Conservation (phyloP, 2,329 filamentous ascomycete species). For the Albifimbria verrucaria region DNA sequence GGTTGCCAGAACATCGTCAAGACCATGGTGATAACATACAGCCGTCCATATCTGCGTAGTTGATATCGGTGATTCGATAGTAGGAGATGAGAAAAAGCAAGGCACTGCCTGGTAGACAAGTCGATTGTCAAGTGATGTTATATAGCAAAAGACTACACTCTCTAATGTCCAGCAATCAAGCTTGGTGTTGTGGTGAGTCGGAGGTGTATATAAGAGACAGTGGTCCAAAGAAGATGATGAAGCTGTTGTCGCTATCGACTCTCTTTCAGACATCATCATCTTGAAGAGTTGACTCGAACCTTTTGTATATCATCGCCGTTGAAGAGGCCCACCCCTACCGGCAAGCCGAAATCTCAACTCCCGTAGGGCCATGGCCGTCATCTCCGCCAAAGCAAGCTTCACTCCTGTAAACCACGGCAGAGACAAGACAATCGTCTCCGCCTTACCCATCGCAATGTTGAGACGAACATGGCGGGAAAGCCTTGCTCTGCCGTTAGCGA, state of each 20-base stretch:
- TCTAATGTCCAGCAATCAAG: not conserved
- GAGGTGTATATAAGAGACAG: no score
- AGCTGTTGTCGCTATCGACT: not conserved
- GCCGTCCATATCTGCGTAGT: constrained; percentile 18
- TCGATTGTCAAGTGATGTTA: no score
- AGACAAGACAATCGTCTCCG: no score
- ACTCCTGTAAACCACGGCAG: no score
- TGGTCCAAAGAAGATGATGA: not conserved
- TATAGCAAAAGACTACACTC: no score
- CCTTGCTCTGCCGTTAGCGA: not conserved
- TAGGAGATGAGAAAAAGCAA: no score
- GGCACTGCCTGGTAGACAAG: no score
- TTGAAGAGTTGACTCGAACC: constrained; percentile 1
- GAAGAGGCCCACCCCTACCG: not conserved
- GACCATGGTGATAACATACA: constrained; percentile 18
- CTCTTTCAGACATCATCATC: constrained; percentile 3
- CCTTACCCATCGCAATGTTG: not conserved
- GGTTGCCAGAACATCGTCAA: constrained; percentile 8
- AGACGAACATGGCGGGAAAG: not conserved
- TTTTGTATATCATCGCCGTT: not conserved
- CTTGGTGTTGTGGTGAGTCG: not conserved
- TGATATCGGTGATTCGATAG: constrained; percentile 4
- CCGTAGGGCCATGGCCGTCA: not conserved
- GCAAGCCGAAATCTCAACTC: not conserved
- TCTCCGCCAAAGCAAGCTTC: not conserved